Conservation (phyloP, 805 yeast genomes). For the Saccharomycopsis javanensis region DNA sequence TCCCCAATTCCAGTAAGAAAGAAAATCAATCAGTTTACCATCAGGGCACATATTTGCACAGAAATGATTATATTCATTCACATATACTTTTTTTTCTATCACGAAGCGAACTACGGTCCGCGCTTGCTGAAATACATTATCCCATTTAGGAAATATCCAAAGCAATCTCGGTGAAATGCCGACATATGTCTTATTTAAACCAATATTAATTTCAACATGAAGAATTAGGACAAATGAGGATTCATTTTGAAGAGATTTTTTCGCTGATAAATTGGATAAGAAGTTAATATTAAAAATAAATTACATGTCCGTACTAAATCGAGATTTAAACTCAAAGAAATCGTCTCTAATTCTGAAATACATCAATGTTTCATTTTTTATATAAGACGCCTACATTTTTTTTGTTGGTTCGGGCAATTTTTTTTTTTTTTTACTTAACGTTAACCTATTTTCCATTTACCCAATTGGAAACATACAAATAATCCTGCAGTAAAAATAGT, state of each 20-base stretch:
- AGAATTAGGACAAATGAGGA: background rate
- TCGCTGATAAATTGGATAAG: background rate
- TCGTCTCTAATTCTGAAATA: background rate
- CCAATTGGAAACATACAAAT: background rate
- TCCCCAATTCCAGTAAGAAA: no score
- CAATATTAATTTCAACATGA: background rate
- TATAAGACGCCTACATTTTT: background rate
- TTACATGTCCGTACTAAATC: background rate
- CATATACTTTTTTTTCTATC: no score
- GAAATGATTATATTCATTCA: no score
- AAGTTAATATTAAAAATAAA: background rate
- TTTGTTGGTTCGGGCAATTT: background rate
- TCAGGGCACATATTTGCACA: no score
- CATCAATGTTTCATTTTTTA: background rate
- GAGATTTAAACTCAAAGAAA: background rate
- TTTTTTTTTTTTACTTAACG: background rate
- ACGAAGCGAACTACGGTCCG: background rate
- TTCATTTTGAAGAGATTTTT: background rate
- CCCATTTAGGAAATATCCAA: background rate
- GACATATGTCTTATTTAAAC: background rate
- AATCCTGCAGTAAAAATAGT: background rate
- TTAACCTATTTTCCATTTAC: background rate
- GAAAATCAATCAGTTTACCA: no score
- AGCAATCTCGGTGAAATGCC: background rate
- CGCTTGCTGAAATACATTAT: background rate